Conservation (phyloP, 345 rosid species). For the Gossypioides kirkii region DNA sequence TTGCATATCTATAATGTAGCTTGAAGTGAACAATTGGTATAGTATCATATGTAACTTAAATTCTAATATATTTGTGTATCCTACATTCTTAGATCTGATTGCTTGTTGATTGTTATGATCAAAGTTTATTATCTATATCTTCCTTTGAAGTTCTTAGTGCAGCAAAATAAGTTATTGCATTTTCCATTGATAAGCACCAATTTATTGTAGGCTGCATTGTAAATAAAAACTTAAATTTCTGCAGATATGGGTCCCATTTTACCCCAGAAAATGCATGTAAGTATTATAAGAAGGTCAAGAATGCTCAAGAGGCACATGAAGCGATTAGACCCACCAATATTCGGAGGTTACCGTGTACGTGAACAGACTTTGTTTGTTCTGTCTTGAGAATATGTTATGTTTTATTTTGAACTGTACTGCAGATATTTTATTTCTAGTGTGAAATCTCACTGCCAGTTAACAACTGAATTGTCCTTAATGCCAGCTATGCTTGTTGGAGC, state of each 20-base stretch:
- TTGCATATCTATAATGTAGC: not conserved
- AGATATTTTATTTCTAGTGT: conserved; percentile 10
- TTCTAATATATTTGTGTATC: not conserved
- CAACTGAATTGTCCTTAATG: conserved; percentile 19
- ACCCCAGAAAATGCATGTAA: conserved; percentile 57
- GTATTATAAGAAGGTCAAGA: conserved; percentile 90
- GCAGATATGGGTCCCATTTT: conserved; percentile 71
- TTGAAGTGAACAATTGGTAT: conserved; percentile 4
- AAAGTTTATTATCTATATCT: conserved; percentile 7
- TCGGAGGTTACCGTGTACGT: conserved; percentile 72
- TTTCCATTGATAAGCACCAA: not conserved
- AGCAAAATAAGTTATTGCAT: not conserved
- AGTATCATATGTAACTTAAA: not conserved
- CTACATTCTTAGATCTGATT: not conserved
- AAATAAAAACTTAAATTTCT: conserved; percentile 17
- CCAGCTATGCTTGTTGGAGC: conserved; percentile 58
- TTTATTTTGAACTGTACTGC: conserved; percentile 1
- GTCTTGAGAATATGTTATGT: not conserved
- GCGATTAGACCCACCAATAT: conserved; percentile 94
- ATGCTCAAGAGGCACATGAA: conserved; percentile 99
- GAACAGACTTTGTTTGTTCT: not conserved
- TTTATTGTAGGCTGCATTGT: not conserved
- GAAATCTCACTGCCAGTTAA: conserved; percentile 8
- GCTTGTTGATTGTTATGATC: not conserved
- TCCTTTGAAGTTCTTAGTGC: conserved; percentile 1